Conservation (phyloP, 805 yeast genomes). For the Metschnikowia arizonensis region DNA sequence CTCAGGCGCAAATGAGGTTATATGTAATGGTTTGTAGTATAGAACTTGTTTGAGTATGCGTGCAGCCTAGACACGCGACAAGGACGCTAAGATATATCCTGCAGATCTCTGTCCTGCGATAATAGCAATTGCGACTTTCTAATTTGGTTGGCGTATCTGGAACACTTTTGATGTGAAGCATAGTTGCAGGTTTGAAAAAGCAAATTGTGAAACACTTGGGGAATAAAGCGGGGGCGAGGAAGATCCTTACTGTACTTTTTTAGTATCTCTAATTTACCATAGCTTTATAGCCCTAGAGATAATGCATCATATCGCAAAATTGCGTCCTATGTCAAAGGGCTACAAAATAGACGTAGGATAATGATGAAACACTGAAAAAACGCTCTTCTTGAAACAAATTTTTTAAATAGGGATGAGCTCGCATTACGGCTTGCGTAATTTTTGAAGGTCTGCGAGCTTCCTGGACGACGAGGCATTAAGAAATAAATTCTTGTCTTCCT, state of each 20-base stretch:
- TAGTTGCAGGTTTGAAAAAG: too few relatives aligned
- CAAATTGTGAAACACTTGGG: too few relatives aligned
- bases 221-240: too few relatives aligned
- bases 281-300: neutral
- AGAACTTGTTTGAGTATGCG: slow-evolving; percentile 1
- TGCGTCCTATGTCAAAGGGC: neutral
- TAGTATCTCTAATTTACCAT: neutral
- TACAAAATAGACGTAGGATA: neutral
- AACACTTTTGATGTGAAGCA: neutral
- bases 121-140: slow-evolving; percentile 3
- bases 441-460: slow-evolving; percentile 29
- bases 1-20: neutral
- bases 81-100: slow-evolving; percentile 3
- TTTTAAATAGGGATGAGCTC: neutral
- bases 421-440: slow-evolving; percentile 24
- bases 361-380: neutral
- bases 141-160: neutral
- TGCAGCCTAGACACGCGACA: slow-evolving; percentile 5
- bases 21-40: neutral
- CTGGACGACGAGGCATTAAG: slow-evolving; percentile 19
- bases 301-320: neutral
- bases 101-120: neutral
- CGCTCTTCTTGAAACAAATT: neutral
- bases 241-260: too few relatives aligned
- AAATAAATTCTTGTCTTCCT: slow-evolving; percentile 6